These are phyloP conservation scores for Pythium rhizo-oryzae DNA, from an alignment of 352 stramenopile species.

Conservation along the genomic window DNA sequence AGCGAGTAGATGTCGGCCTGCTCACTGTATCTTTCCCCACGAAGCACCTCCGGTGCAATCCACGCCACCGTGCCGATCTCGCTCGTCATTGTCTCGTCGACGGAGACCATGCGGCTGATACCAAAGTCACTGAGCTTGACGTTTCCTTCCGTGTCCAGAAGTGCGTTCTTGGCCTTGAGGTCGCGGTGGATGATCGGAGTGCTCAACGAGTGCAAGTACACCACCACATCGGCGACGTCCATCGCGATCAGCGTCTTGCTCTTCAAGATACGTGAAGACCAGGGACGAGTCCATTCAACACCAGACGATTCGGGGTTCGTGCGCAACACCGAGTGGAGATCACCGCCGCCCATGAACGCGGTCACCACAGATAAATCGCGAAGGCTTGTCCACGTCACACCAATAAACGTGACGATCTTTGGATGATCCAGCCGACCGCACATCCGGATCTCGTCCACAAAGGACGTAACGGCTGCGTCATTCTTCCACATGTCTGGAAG, in stretches of 20 bases:
- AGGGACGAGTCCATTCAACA: neutral
- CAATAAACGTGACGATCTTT: too few relatives aligned
- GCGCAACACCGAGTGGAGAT: constrained; percentile 21
- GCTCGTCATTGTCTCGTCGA: constrained; percentile 28
- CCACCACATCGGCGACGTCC: constrained; percentile 19
- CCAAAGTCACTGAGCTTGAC: too few relatives aligned
- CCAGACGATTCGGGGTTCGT: neutral
- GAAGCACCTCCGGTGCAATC: constrained; percentile 23
- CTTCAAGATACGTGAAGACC: neutral
- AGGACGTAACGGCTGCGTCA: too few relatives aligned
- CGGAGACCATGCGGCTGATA: constrained; percentile 4
- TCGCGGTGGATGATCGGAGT: constrained; percentile 61
- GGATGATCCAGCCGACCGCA: too few relatives aligned
- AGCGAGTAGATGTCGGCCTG: constrained; percentile 36
- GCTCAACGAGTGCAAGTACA: constrained; percentile 28
- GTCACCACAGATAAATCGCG: constrained; percentile 32
- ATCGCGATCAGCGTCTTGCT: constrained; percentile 9
- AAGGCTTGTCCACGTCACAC: constrained; percentile 30
- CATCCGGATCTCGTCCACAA: too few relatives aligned
- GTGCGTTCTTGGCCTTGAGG: constrained; percentile 73
- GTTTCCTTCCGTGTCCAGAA: too few relatives aligned
- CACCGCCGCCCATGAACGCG: constrained; percentile 32
- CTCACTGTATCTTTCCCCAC: constrained; percentile 29
- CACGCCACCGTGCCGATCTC: constrained; percentile 29
- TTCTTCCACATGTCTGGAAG: too few relatives aligned